A percentile compares a stretch with the other conserved stretches of the same genome.
These are phyloP conservation scores for Phlebiopsis flavidoalba DNA, from an alignment of 768 basidiomycete genomes.

Conservation along the genomic window DNA sequence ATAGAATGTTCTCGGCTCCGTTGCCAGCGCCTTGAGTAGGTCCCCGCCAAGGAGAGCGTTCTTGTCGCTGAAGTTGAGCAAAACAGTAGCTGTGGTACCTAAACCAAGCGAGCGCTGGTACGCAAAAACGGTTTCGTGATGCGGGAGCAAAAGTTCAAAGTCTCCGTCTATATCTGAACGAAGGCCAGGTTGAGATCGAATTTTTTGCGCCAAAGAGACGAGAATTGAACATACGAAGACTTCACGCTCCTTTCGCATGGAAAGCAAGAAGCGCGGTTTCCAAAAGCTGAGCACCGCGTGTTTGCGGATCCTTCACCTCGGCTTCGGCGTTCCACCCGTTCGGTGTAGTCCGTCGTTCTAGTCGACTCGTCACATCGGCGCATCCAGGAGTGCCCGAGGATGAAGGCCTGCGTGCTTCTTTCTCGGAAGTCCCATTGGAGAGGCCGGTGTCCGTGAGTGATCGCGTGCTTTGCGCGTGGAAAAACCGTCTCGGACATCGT, in stretches of 20 bases:
- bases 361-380: no score
- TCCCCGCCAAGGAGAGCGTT: neutral
- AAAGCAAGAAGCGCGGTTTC: constrained; percentile 45
- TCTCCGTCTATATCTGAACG: constrained; percentile 41
- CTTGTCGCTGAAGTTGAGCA: constrained; percentile 42
- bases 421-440: constrained; percentile 44
- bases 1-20: neutral
- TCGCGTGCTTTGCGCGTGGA: constrained; percentile 65
- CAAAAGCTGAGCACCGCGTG: constrained; percentile 60
- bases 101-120: constrained; percentile 41
- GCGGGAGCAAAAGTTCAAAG: constrained; percentile 43
- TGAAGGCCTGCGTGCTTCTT: constrained; percentile 57
- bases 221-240: constrained; percentile 36
- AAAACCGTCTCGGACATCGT: constrained; percentile 50
- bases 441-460: constrained; percentile 62
- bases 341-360: constrained; percentile 62
- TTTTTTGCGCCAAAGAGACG: no score
- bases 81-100: constrained; percentile 29
- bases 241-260: constrained; percentile 50
- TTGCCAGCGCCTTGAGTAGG: neutral
- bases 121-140: constrained; percentile 48
- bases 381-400: constrained; percentile 71
- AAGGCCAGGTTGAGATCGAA: no score
- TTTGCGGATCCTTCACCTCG: constrained; percentile 40
- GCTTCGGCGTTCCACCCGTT: constrained; percentile 48